These are phyloP conservation scores for Fusarium udum DNA, from an alignment of 2,329 filamentous ascomycete species.

Conservation along the genomic window DNA sequence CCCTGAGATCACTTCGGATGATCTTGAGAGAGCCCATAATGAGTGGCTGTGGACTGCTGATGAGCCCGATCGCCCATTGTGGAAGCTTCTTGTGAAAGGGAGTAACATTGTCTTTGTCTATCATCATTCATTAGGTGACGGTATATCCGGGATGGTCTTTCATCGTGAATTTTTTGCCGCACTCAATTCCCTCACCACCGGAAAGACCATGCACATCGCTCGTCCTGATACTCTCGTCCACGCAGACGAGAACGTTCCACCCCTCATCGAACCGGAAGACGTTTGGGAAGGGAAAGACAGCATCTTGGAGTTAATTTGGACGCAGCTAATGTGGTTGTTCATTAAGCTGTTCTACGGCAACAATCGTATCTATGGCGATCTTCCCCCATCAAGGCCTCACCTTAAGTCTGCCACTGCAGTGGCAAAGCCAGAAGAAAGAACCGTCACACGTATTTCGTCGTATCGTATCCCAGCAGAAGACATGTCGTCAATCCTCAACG, in stretches of 20 bases:
- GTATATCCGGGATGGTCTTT: constrained; percentile 18
- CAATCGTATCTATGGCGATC: neutral
- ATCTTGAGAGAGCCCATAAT: constrained; percentile 27
- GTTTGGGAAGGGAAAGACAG: neutral
- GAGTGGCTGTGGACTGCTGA: constrained; percentile 25
- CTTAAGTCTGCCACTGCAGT: neutral
- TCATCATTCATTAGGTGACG: constrained; percentile 31
- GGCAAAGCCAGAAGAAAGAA: constrained; percentile 5
- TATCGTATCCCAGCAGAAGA: constrained; percentile 15
- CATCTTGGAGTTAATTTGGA: neutral
- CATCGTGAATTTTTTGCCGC: constrained; percentile 21
- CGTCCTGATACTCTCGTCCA: neutral
- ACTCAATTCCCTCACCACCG: neutral
- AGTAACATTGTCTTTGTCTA: constrained; percentile 27
- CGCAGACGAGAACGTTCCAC: neutral
- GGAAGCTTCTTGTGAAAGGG: constrained; percentile 26
- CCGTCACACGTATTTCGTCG: constrained; percentile 2
- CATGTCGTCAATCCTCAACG: constrained; percentile 12
- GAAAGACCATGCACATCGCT: fast-evolving
- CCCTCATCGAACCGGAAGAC: neutral
- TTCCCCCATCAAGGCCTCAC: neutral
- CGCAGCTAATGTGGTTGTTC: neutral
- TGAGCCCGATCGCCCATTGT: constrained; percentile 16
- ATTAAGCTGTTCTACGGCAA: neutral
- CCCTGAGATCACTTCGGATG: neutral